Evolutionary conservation across 192 early-diverging fungal species (phyloP), one percentile per base, ranked within the genome.

Genomic region (Entomortierella chlamydospora): DNA sequence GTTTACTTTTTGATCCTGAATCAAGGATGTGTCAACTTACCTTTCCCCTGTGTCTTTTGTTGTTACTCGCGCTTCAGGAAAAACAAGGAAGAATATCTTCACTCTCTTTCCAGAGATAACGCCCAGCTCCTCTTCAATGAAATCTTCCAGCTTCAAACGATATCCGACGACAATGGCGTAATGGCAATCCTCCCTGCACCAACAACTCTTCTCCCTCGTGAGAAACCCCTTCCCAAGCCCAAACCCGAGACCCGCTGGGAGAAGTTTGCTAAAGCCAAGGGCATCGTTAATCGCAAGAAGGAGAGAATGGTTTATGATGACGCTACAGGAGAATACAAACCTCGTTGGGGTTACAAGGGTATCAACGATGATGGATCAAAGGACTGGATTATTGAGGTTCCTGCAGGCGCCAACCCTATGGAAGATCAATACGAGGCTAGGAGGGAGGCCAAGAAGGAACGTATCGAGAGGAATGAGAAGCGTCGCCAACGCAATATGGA

Each of bases 211-310:
- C 65, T 98, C 25, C 96, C 97, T 18, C 90, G 97, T 68, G 96
- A 97, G 57, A 97, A 98, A 82, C 94, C 95, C 15, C 68, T 97
- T 23, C 98, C 98, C 39, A 95, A 95, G 83, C 90, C 89, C 34
- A 95, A 95, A 79, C 88, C 93, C 15, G 80, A 89, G 84, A 99
- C 98, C 13, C 92, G 96, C 68, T 99, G 98, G 98, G 97, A 99
- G 83, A 94, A 94, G 88, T 99, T 99, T 84, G 98, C 98, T 57
- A 92, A 95, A 76, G 84, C 86, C 81, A 99, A 99, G 85, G 96
- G 96, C 18, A 98, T 99, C 82, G 88, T 91, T 81, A 92, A 92
- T 55, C 82, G 77, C 70, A 97, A 98, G 83, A 93, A 93, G 76
- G 87, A 84, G 30, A 85, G 91, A 37, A 91, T 93, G 89, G 91